Conservation (phyloP, 768 basidiomycete species). For the Suillus clintonianus region DNA sequence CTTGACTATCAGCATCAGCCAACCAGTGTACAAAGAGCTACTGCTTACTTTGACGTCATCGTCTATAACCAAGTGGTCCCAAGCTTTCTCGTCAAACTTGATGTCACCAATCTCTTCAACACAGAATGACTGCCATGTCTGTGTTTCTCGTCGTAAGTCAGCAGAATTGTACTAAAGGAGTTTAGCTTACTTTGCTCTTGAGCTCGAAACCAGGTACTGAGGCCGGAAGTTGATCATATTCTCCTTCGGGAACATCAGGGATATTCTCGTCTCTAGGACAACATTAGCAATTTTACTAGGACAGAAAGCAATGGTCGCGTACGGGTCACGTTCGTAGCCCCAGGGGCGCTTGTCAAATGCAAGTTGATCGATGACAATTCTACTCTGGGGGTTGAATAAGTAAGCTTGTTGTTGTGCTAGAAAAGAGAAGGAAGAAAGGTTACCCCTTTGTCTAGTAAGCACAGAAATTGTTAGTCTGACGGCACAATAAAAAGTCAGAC, state of each 20-base stretch:
- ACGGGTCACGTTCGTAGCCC: background rate
- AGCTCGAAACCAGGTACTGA: constrained; percentile 66
- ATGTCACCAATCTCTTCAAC: constrained; percentile 55
- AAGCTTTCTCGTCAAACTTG: constrained; percentile 60
- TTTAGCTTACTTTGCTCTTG: constrained; percentile 42
- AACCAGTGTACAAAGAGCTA: background rate
- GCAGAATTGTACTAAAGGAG: no score
- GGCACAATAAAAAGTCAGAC: constrained; percentile 2
- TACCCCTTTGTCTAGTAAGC: constrained; percentile 14
- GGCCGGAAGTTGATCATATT: constrained; percentile 55
- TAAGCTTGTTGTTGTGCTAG: constrained; percentile 58
- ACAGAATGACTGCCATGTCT: constrained; percentile 56
- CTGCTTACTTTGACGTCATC: constrained; percentile 43
- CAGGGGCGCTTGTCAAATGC: background rate
- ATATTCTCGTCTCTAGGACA: constrained; percentile 5
- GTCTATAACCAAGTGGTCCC: constrained; percentile 57
- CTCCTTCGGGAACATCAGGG: constrained; percentile 48
- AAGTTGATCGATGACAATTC: background rate
- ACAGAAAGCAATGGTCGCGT: background rate
- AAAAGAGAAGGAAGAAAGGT: constrained; percentile 39
- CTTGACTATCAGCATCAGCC: constrained; percentile 35
- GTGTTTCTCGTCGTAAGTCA: background rate
- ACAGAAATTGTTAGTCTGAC: background rate
- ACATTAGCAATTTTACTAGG: background rate
- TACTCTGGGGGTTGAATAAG: constrained; percentile 33